Conservation (phyloP, 352 stramenopile species). For the Pythium diclinum region DNA sequence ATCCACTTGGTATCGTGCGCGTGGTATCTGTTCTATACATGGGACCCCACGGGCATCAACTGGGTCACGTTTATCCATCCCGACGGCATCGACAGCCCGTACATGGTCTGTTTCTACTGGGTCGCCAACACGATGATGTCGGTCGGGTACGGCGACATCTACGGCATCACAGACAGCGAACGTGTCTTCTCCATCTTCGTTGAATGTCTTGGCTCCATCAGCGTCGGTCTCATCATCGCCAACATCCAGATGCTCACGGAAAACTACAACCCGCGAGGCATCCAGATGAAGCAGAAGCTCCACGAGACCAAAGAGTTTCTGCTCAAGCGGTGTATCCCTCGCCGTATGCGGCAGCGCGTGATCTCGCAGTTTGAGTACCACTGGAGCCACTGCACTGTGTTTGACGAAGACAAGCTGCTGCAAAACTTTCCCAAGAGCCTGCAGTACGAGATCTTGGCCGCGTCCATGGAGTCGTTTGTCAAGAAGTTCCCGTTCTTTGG, state of each 20-base stretch:
- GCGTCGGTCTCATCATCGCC: slow-evolving; percentile 90
- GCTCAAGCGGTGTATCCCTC: slow-evolving; percentile 60
- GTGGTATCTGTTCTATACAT: slow-evolving; percentile 85
- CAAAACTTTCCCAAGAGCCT: slow-evolving; percentile 63
- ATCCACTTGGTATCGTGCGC: slow-evolving; percentile 73
- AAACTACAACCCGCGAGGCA: slow-evolving; percentile 82
- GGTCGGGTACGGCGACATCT: slow-evolving; percentile 91
- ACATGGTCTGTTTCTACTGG: slow-evolving; percentile 91
- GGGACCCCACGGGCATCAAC: slow-evolving; percentile 61
- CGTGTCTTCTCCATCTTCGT: slow-evolving; percentile 85
- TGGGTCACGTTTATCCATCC: slow-evolving; percentile 60
- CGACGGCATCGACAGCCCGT: slow-evolving; percentile 57
- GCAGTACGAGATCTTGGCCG: slow-evolving; percentile 77
- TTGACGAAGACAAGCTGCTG: slow-evolving; percentile 69
- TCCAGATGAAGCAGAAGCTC: slow-evolving; percentile 70
- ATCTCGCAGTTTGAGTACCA: slow-evolving; percentile 84
- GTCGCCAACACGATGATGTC: slow-evolving; percentile 93
- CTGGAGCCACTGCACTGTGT: slow-evolving; percentile 67
- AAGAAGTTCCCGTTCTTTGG: slow-evolving; percentile 77
- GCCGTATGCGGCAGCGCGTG: slow-evolving; percentile 58
- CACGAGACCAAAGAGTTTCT: slow-evolving; percentile 83
- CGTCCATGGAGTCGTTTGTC: slow-evolving; percentile 75
- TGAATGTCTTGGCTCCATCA: slow-evolving; percentile 79
- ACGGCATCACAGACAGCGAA: slow-evolving; percentile 72
- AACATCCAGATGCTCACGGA: slow-evolving; percentile 92